These are phyloP conservation scores for Petunia hybrid DNA, from an alignment of 305 asterid genomes.

Conservation along the genomic window DNA sequence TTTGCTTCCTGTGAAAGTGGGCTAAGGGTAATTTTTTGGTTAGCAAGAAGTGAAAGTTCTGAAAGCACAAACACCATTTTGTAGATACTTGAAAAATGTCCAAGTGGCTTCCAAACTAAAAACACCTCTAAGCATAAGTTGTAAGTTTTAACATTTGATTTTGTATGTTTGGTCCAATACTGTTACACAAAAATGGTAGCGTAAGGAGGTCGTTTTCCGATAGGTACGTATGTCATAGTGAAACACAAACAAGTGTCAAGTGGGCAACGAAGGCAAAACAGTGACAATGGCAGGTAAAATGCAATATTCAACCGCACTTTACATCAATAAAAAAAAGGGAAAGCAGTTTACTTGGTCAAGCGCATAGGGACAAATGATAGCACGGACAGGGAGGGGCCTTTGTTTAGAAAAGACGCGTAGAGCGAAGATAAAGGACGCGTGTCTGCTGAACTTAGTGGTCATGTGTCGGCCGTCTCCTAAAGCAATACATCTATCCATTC, in stretches of 20 bases:
- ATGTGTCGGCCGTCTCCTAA: not conserved
- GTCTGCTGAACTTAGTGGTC: not conserved
- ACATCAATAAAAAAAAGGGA: not conserved
- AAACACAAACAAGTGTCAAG: too few species aligned
- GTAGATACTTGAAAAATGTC: too few species aligned
- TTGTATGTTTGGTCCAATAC: too few species aligned
- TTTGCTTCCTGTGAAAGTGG: not conserved
- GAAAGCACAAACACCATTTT: too few species aligned
- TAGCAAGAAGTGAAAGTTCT: too few species aligned
- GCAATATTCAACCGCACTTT: not conserved
- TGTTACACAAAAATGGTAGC: too few species aligned
- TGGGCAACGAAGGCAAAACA: too few species aligned
- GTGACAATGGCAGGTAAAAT: not conserved
- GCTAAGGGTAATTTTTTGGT: not conserved
- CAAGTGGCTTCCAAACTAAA: too few species aligned
- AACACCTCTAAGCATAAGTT: too few species aligned
- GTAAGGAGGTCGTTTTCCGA: too few species aligned
- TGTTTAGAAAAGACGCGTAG: constrained; percentile 45
- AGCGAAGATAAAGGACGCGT: constrained; percentile 41
- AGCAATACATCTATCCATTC: not conserved
- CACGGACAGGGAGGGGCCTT: not conserved
- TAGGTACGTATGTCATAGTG: too few species aligned
- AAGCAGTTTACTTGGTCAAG: constrained; percentile 18
- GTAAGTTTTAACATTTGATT: too few species aligned
- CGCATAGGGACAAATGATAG: not conserved